phyloP scores from a whole-genome alignment of 2,329 filamentous ascomycete genomes.

The Dactylellina haptotyla region DNA sequence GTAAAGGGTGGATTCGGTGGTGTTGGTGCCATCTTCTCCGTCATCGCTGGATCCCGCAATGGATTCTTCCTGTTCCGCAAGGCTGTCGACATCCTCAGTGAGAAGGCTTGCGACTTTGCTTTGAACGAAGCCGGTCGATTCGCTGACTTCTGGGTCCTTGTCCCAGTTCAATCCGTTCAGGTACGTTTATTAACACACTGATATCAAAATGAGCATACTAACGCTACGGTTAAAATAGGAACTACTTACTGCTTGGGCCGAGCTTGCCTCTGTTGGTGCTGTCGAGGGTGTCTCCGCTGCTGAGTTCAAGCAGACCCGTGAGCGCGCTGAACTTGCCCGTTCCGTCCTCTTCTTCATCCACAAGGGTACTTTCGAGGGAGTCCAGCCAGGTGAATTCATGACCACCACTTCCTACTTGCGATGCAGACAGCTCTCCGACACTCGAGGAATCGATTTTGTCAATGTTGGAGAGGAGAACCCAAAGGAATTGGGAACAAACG shows the following conservation, averaged over 20 bases:
- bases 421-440: constrained; percentile 34
- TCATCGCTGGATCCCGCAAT: constrained; percentile 3
- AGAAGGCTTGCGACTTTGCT: constrained; percentile 44
- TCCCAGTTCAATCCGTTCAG: constrained; percentile 27
- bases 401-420: constrained; percentile 25
- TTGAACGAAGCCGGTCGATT: constrained; percentile 33
- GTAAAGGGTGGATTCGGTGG: neutral
- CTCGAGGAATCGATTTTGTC: constrained; percentile 9
- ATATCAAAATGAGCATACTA: neutral
- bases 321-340: neutral
- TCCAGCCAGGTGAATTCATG: constrained; percentile 30
- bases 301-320: neutral
- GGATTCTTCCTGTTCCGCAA: constrained; percentile 44
- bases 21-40: neutral
- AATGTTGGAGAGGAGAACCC: neutral
- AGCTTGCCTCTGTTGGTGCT: neutral
- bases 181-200: neutral
- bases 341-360: constrained; percentile 1
- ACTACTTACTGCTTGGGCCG: constrained; percentile 24
- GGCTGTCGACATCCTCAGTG: constrained; percentile 33
- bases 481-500: neutral
- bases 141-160: constrained; percentile 41
- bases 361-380: constrained; percentile 39
- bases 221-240: constrained; percentile 17
- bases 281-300: neutral